Conservation (phyloP, 2,329 filamentous ascomycete genomes). For the Arthrobotrys megalospora region DNA sequence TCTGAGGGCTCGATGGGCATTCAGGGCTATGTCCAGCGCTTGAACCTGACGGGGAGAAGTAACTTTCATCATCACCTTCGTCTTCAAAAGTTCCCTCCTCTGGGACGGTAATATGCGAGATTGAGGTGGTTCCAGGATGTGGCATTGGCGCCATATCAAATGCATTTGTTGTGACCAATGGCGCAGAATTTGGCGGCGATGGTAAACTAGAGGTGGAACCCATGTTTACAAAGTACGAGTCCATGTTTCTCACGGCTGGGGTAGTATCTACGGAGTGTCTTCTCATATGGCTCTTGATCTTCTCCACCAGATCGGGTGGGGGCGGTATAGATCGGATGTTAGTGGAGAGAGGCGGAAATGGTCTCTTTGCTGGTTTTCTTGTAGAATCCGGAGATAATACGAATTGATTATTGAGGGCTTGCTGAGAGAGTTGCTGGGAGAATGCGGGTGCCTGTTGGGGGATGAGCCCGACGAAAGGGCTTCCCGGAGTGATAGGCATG, state of each 20-base stretch:
- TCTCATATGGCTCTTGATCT: slow-evolving; percentile 59
- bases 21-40: slow-evolving; percentile 50
- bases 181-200: slow-evolving; percentile 63
- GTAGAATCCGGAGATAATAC: slow-evolving; percentile 52
- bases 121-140: slow-evolving; percentile 61
- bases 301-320: slow-evolving; percentile 51
- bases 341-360: slow-evolving; percentile 52
- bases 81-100: slow-evolving; percentile 61
- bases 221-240: slow-evolving; percentile 54
- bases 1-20: slow-evolving; percentile 51
- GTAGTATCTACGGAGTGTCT: slow-evolving; percentile 55
- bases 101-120: slow-evolving; percentile 61
- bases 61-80: slow-evolving; percentile 62
- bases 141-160: slow-evolving; percentile 65
- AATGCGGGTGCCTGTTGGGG: slow-evolving; percentile 48
- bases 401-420: slow-evolving; percentile 51
- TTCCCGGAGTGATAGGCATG: slow-evolving; percentile 54
- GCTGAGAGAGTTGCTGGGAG: slow-evolving; percentile 53
- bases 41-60: slow-evolving; percentile 62
- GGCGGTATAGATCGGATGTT: slow-evolving; percentile 56
- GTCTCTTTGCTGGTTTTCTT: slow-evolving; percentile 48
- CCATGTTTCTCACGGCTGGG: slow-evolving; percentile 49
- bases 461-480: slow-evolving; percentile 47
- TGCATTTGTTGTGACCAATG: slow-evolving; percentile 62
- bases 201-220: slow-evolving; percentile 61